These are phyloP conservation scores for Medicago lupulina DNA, from an alignment of 306 rosid genomes.

Conservation along the genomic window DNA sequence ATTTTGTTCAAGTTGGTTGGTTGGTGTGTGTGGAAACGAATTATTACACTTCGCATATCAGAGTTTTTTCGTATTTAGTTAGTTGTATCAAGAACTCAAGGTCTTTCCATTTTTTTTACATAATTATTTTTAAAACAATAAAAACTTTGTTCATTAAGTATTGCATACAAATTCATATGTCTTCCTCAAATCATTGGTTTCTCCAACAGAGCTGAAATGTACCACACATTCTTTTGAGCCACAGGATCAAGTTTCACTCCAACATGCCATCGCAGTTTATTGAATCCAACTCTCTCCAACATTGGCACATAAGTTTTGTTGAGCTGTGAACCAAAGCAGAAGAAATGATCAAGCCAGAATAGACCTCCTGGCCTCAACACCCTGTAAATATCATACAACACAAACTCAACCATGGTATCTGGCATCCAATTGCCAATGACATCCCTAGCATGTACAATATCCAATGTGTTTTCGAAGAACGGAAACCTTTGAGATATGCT, in stretches of 20 bases:
- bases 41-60: neutral
- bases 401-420: constrained; percentile 53
- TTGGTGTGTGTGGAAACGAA: neutral
- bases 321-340: constrained; percentile 50
- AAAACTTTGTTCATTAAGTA: neutral
- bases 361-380: constrained; percentile 70
- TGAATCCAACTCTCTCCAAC: constrained; percentile 53
- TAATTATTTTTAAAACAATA: neutral
- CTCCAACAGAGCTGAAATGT: constrained; percentile 61
- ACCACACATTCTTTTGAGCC: constrained; percentile 45
- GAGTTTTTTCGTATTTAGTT: neutral
- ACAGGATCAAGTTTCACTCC: constrained; percentile 44
- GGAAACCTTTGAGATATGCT: constrained; percentile 56
- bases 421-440: constrained; percentile 59
- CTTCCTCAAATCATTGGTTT: constrained; percentile 53
- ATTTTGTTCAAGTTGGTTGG: neutral
- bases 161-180: constrained; percentile 23
- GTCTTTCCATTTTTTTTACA: neutral
- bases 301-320: constrained; percentile 55
- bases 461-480: constrained; percentile 60
- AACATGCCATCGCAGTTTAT: constrained; percentile 57
- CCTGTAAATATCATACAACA: constrained; percentile 55
- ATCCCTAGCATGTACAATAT: constrained; percentile 60
- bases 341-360: constrained; percentile 63
- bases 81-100: constrained; percentile 16